Evolutionary conservation across 1,284 basidiomycete species (phyloP).

Genomic region (Tylopilus sp.): DNA sequence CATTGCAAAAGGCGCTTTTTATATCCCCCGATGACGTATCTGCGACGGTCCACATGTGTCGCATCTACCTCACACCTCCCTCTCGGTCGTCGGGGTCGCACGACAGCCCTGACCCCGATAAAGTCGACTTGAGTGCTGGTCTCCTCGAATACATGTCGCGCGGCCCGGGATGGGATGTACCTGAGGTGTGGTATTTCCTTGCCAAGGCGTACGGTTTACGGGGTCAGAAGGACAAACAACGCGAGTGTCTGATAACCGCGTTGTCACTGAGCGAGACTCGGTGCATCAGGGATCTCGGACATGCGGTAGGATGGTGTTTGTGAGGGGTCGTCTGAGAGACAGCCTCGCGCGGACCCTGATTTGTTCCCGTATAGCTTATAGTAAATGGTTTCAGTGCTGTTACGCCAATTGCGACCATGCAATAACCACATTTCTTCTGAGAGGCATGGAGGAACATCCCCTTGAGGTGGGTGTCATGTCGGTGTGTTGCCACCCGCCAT

Average conservation of each 20-base stretch:
- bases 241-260: constrained; percentile 82
- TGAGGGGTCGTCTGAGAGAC: constrained; percentile 45
- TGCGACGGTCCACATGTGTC: constrained; percentile 81
- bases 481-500: no score
- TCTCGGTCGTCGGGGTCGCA: constrained; percentile 28
- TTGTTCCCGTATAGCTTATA: no score
- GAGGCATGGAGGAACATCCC: no score
- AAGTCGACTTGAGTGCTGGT: constrained; percentile 80
- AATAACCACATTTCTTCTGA: no score
- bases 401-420: neutral
- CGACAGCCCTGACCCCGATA: constrained; percentile 54
- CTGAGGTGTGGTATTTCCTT: constrained; percentile 94
- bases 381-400: neutral
- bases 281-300: constrained; percentile 70
- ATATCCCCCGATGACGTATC: constrained; percentile 81
- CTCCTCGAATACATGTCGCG: constrained; percentile 71
- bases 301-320: constrained; percentile 78
- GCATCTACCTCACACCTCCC: constrained; percentile 67
- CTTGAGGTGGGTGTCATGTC: no score
- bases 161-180: constrained; percentile 85
- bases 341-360: neutral
- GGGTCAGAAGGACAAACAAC: constrained; percentile 74
- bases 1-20: constrained; percentile 88
- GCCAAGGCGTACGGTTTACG: constrained; percentile 84
- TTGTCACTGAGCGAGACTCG: constrained; percentile 78